Evolutionary conservation across 768 basidiomycete species (phyloP).

Genomic region (Fomitopsis serialis): DNA sequence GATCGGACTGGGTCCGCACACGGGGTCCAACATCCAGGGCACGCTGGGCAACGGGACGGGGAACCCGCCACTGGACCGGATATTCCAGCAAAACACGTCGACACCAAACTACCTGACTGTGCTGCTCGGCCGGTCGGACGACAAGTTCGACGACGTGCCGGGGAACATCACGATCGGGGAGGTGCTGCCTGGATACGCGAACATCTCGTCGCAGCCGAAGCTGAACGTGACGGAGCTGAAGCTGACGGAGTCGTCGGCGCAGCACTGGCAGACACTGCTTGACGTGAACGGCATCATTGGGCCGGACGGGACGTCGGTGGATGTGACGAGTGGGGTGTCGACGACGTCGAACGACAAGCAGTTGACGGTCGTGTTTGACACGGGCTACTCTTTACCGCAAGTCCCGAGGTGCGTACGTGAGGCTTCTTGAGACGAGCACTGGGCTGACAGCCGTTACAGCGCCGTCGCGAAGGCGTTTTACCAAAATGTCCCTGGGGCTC

Average conservation of each 20-base stretch:
- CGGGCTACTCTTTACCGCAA: constrained; percentile 66
- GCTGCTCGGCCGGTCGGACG: constrained; percentile 55
- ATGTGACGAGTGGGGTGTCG: constrained; percentile 38
- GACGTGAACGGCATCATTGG: constrained; percentile 60
- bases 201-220: constrained; percentile 44
- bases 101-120: constrained; percentile 59
- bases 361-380: constrained; percentile 60
- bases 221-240: constrained; percentile 41
- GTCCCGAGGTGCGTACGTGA: constrained; percentile 40
- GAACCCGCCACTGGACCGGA: constrained; percentile 54
- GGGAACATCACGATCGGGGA: constrained; percentile 65
- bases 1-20: constrained; percentile 58
- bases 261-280: constrained; percentile 63
- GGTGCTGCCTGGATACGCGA: constrained; percentile 41
- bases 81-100: constrained; percentile 55
- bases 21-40: constrained; percentile 43
- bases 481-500: constrained; percentile 45
- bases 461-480: constrained; percentile 59
- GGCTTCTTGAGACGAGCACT: background rate
- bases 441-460: constrained; percentile 25
- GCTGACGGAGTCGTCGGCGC: constrained; percentile 30
- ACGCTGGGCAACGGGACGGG: constrained; percentile 33
- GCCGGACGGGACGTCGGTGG: constrained; percentile 48
- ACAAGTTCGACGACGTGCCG: constrained; percentile 43
- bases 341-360: constrained; percentile 37